Percentiles rank a stretch among this genome's conserved stretches.
Evolutionary conservation across 371 early-diverging fungal genomes (phyloP).

Genomic region (Apophysomyces ossiformis): DNA sequence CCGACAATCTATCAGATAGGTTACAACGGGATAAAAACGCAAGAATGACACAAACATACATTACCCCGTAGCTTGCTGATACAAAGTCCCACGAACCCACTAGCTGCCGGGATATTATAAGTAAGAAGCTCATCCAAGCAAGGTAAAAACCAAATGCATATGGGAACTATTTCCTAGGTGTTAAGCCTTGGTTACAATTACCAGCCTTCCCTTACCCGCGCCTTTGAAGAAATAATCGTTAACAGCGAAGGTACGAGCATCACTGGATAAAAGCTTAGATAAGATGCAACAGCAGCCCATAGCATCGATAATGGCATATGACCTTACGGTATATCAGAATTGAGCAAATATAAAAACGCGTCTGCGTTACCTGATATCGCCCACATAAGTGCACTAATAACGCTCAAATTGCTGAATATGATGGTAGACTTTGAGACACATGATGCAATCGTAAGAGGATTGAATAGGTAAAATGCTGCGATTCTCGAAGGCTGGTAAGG

Average conservation of each 20-base stretch:
- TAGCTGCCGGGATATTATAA: slow-evolving; percentile 61
- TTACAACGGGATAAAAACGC: not conserved
- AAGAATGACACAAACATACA: slow-evolving; percentile 52
- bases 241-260: slow-evolving; percentile 78
- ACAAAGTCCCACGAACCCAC: slow-evolving; percentile 79
- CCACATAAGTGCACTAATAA: slow-evolving; percentile 68
- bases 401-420: slow-evolving; percentile 74
- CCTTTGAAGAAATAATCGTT: slow-evolving; percentile 37
- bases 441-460: slow-evolving; percentile 79
- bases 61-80: slow-evolving; percentile 72
- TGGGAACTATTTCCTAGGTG: not conserved
- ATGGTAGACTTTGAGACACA: slow-evolving; percentile 79
- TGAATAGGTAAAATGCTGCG: slow-evolving; percentile 76
- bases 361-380: slow-evolving; percentile 58
- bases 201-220: not conserved
- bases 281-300: slow-evolving; percentile 76
- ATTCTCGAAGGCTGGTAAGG: slow-evolving; percentile 42
- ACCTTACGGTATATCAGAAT: slow-evolving; percentile 4
- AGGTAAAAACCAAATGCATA: slow-evolving; percentile 15
- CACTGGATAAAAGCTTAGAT: slow-evolving; percentile 82
- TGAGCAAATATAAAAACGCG: not conserved
- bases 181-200: not conserved
- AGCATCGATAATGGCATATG: slow-evolving; percentile 53
- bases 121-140: slow-evolving; percentile 47
- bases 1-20: slow-evolving; percentile 35